phyloP scores from a whole-genome alignment of 1,139 yeast genomes.

The Sugiyamaella sp. region DNA sequence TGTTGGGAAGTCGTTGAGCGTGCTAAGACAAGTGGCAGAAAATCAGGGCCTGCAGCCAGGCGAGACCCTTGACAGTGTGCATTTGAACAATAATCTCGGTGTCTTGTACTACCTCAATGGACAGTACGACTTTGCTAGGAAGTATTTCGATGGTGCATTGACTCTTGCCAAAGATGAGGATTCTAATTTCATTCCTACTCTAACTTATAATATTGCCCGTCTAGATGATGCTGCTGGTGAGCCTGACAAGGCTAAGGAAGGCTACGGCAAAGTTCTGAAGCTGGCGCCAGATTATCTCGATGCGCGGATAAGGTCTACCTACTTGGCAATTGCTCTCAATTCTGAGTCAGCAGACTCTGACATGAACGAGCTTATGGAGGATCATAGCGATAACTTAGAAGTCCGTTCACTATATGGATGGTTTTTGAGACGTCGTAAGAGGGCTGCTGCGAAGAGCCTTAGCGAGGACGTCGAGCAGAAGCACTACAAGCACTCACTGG shows the following conservation, averaged over 20 bases:
- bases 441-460: slow-evolving; percentile 44
- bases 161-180: slow-evolving; percentile 44
- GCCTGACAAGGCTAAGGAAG: slow-evolving; percentile 50
- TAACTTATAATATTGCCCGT: slow-evolving; percentile 47
- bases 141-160: slow-evolving; percentile 57
- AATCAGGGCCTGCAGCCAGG: slow-evolving; percentile 43
- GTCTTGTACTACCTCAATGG: slow-evolving; percentile 75
- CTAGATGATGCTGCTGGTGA: slow-evolving; percentile 47
- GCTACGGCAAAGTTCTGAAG: slow-evolving; percentile 59
- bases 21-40: slow-evolving; percentile 54
- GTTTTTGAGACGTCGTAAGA: slow-evolving; percentile 63
- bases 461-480: slow-evolving; percentile 64
- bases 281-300: slow-evolving; percentile 73
- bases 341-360: slow-evolving; percentile 51
- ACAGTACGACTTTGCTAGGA: slow-evolving; percentile 55
- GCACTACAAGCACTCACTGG: slow-evolving; percentile 84
- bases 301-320: slow-evolving; percentile 72
- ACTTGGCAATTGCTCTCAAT: slow-evolving; percentile 49
- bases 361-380: slow-evolving; percentile 56
- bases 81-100: slow-evolving; percentile 80
- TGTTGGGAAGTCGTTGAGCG: slow-evolving; percentile 53
- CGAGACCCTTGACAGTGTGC: slow-evolving; percentile 59
- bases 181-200: slow-evolving; percentile 36
- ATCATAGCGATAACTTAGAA: slow-evolving; percentile 68
- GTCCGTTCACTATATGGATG: slow-evolving; percentile 92